Conservation (phyloP, 352 stramenopile genomes). For the Globisporangium yorkense region DNA sequence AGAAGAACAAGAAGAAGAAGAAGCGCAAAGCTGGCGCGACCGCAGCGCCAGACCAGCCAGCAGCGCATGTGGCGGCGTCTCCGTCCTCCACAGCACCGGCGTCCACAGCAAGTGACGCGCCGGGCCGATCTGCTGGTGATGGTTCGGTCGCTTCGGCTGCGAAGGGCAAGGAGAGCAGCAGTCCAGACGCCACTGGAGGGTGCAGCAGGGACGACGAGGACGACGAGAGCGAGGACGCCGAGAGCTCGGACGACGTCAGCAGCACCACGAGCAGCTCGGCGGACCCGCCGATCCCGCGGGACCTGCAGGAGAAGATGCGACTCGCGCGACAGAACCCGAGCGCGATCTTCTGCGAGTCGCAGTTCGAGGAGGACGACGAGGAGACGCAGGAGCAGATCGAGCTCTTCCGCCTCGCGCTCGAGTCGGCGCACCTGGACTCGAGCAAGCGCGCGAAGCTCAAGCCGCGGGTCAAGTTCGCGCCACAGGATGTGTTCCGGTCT, state of each 20-base stretch:
- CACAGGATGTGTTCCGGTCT: conserved; percentile 71
- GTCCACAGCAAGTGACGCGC: not conserved
- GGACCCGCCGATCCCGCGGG: conserved; percentile 6
- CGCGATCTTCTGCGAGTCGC: conserved; percentile 72
- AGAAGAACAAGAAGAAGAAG: conserved; percentile 15
- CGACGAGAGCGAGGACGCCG: conserved; percentile 1
- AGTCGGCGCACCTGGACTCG: conserved; percentile 63
- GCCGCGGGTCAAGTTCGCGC: conserved; percentile 58
- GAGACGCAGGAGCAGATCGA: conserved; percentile 71
- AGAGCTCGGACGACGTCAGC: conserved; percentile 4
- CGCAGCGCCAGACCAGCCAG: not conserved
- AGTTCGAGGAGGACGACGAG: conserved; percentile 81
- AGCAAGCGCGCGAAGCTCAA: conserved; percentile 49
- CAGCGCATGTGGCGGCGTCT: no score
- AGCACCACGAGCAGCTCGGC: no score
- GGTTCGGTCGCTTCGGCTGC: not conserved
- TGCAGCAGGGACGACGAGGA: conserved; percentile 11
- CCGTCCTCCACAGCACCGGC: not conserved
- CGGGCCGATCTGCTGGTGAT: not conserved
- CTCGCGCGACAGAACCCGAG: conserved; percentile 66
- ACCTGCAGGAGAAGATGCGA: conserved; percentile 59
- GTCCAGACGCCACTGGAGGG: not conserved
- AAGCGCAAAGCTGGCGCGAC: conserved; percentile 8
- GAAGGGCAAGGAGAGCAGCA: not conserved
- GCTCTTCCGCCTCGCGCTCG: conserved; percentile 67